phyloP scores from a whole-genome alignment of 805 yeast genomes.

The Candida bentonensis region DNA sequence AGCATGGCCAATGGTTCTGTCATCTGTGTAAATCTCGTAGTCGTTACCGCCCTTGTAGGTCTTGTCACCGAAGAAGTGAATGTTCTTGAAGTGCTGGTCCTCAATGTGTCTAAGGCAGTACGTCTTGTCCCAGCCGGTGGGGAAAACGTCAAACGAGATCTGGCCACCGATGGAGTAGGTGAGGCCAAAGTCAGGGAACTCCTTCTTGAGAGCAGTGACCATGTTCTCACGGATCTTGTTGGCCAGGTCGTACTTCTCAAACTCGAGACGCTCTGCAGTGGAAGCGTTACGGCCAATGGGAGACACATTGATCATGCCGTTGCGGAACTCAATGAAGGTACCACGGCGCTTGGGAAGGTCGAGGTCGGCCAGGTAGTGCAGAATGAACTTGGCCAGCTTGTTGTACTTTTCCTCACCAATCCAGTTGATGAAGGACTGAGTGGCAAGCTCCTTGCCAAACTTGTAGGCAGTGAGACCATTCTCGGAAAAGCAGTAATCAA shows the following conservation, averaged over 20 bases:
- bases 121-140: constrained; percentile 99
- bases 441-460: constrained; percentile 72
- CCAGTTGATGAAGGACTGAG: constrained; percentile 91
- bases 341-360: constrained; percentile 97
- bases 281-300: constrained; percentile 98
- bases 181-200: constrained; percentile 70
- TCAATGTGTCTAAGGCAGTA: constrained; percentile 90
- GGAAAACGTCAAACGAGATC: constrained; percentile 98
- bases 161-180: constrained; percentile 99
- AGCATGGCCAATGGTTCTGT: constrained; percentile 91
- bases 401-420: constrained; percentile 92
- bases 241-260: constrained; percentile 67
- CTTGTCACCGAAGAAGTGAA: constrained; percentile 98
- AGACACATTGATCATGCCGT: constrained; percentile 97
- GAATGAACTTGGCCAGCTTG: constrained; percentile 70
- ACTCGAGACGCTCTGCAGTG: constrained; percentile 84
- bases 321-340: constrained; percentile 96
- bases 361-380: constrained; percentile 68
- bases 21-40: constrained; percentile 86
- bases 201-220: constrained; percentile 71
- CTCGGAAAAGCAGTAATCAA: constrained; percentile 94
- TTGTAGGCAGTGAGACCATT: constrained; percentile 97
- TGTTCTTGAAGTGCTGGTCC: constrained; percentile 67
- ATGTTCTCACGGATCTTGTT: constrained; percentile 72
- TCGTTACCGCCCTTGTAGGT: constrained; percentile 95